Conservation (phyloP, 352 stramenopile genomes). For the Phytophthora pinifolia region DNA sequence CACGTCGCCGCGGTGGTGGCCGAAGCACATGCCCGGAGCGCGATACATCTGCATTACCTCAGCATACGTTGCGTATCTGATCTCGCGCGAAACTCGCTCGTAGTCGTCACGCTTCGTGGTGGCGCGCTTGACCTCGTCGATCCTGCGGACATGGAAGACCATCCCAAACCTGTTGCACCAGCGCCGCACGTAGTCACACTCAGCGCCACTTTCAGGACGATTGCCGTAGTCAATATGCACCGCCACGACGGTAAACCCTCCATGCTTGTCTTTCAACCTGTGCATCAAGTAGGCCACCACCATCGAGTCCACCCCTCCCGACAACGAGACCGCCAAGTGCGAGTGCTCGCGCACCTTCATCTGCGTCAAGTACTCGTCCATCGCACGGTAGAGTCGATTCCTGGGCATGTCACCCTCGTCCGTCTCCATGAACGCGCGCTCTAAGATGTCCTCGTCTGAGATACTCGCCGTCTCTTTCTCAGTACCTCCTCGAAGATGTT, state of each 20-base stretch:
- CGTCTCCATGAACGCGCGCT: conserved; percentile 57
- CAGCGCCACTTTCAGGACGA: conserved; percentile 88
- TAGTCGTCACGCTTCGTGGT: conserved; percentile 95
- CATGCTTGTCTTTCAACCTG: conserved; percentile 68
- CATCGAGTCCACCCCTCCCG: conserved; percentile 98
- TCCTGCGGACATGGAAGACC: conserved; percentile 80
- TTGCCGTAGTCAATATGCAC: conserved; percentile 99
- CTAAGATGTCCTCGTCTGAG: conserved; percentile 71
- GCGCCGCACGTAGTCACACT: conserved; percentile 91
- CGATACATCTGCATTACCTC: conserved; percentile 71
- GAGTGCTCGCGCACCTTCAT: conserved; percentile 45
- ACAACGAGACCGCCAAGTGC: conserved; percentile 90
- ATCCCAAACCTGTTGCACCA: conserved; percentile 89
- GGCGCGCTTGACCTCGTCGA: conserved; percentile 92
- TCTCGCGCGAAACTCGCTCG: conserved; percentile 92
- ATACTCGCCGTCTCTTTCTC: conserved; percentile 24
- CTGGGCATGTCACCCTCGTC: conserved; percentile 74
- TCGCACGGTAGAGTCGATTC: conserved; percentile 61
- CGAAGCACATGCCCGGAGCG: conserved; percentile 93
- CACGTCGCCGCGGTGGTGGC: conserved; percentile 97
- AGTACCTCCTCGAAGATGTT: conserved; percentile 41
- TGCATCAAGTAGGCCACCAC: conserved; percentile 94
- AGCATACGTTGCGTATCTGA: conserved; percentile 93
- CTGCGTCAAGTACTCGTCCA: conserved; percentile 66
- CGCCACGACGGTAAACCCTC: conserved; percentile 74